These are phyloP conservation scores for Penicillium samsonianum DNA, from an alignment of 495 filamentous ascomycete genomes.

Conservation along the genomic window DNA sequence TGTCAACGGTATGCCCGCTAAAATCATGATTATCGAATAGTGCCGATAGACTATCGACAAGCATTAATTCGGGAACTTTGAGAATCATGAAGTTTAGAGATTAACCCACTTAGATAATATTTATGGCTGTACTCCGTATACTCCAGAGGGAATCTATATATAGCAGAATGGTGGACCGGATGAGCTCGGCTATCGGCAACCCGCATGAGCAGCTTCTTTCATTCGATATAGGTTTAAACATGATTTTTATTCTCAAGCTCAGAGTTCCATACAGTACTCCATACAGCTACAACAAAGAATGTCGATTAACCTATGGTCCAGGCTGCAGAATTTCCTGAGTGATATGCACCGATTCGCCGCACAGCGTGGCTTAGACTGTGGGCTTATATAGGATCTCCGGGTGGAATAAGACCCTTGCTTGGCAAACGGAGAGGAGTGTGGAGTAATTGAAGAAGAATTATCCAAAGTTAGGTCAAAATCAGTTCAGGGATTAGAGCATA, in stretches of 20 bases:
- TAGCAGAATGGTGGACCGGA: constrained; percentile 5
- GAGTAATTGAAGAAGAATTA: not conserved
- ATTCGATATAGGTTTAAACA: not conserved
- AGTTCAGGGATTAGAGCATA: not conserved
- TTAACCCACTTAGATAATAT: not conserved
- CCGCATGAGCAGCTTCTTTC: not conserved
- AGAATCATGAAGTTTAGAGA: constrained; percentile 16
- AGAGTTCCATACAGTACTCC: not conserved
- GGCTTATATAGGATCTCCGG: constrained; percentile 2
- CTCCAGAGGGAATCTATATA: constrained; percentile 14
- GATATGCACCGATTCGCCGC: constrained; percentile 14
- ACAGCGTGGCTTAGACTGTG: constrained; percentile 24
- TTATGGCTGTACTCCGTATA: not conserved
- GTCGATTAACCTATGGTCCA: constrained; percentile 8
- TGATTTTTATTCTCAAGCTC: not conserved
- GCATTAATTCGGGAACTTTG: not conserved
- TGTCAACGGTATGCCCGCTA: not conserved
- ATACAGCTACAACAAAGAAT: not conserved
- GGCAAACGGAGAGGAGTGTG: not conserved
- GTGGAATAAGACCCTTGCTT: constrained; percentile 2
- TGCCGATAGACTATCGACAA: not conserved
- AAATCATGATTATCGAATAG: not conserved
- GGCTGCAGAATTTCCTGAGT: constrained; percentile 1
- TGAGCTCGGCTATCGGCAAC: not conserved
- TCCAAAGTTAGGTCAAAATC: not conserved